A percentile compares a stretch with the other conserved stretches of the same genome.
Conservation (phyloP, 75 land plant species). For the Sequoia sempervirens region DNA sequence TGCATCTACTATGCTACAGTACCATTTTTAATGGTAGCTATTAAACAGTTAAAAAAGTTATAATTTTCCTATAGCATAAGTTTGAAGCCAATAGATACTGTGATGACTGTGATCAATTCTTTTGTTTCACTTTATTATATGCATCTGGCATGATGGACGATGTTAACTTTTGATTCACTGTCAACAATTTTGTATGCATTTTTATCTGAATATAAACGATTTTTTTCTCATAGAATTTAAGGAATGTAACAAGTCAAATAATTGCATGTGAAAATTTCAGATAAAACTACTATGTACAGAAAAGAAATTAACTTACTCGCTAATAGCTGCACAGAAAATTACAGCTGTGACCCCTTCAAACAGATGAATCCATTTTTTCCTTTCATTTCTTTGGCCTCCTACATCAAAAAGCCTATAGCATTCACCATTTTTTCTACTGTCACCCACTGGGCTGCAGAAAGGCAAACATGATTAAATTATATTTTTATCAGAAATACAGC, state of each 20-base stretch:
- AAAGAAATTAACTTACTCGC: slow-evolving; percentile 65
- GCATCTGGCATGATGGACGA: not conserved
- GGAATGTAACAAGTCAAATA: not conserved
- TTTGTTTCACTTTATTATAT: not conserved
- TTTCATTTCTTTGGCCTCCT: slow-evolving; percentile 93
- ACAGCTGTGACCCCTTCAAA: slow-evolving; percentile 96
- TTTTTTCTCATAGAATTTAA: not conserved
- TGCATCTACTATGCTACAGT: not conserved
- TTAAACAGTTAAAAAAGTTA: not conserved
- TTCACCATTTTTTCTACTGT: slow-evolving; percentile 59
- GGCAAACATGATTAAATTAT: not conserved
- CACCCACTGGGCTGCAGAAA: slow-evolving; percentile 65
- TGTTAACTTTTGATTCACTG: not conserved
- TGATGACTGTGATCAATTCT: not conserved
- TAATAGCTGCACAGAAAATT: slow-evolving; percentile 91
- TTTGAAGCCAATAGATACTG: not conserved
- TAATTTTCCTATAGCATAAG: not conserved
- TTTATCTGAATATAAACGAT: not conserved
- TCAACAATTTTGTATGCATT: not conserved
- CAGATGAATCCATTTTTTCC: slow-evolving; percentile 96
- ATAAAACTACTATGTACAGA: not conserved
- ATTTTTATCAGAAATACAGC: not conserved
- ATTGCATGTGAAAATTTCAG: not conserved
- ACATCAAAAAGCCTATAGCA: slow-evolving; percentile 90
- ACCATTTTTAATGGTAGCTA: not conserved